phyloP scores from a whole-genome alignment of 257 asterid species.

The Ballota nigra region DNA sequence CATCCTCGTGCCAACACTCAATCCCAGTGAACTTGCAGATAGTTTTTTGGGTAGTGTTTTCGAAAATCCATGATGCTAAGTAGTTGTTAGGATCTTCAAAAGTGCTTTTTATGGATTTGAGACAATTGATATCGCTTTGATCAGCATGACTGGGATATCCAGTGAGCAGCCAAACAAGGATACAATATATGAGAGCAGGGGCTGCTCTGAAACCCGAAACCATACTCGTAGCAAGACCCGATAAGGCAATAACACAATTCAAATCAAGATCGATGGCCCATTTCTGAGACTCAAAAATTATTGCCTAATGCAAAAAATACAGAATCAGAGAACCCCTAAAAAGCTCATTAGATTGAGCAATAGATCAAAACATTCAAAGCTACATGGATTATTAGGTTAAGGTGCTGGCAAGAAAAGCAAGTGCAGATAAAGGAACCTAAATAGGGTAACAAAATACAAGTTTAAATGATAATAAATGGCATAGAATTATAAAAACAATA shows the following conservation, averaged over 20 bases:
- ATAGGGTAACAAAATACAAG: background rate
- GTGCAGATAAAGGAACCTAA: conserved; percentile 7
- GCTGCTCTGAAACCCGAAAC: conserved; percentile 23
- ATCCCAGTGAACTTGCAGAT: conserved; percentile 70
- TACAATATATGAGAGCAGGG: conserved; percentile 25
- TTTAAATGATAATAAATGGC: background rate
- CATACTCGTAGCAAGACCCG: conserved; percentile 25
- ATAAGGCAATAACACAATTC: background rate
- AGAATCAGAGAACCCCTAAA: conserved; percentile 15
- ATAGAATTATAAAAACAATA: background rate
- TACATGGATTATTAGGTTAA: background rate
- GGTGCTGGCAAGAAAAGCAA: background rate
- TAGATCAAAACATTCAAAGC: background rate
- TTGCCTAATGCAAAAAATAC: conserved; percentile 31
- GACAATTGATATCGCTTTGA: conserved; percentile 64
- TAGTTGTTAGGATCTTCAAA: conserved; percentile 52
- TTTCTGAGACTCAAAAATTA: conserved; percentile 15
- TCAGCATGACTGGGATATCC: conserved; percentile 30
- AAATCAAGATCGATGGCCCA: conserved; percentile 21
- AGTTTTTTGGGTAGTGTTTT: conserved; percentile 48
- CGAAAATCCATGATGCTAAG: conserved; percentile 62
- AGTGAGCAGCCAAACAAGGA: conserved; percentile 41
- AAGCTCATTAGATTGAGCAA: background rate
- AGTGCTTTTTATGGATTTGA: conserved; percentile 40
- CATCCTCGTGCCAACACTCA: conserved; percentile 77